Conservation (phyloP, 2,329 filamentous ascomycete genomes). For the Aspergillus novofumigatus region DNA sequence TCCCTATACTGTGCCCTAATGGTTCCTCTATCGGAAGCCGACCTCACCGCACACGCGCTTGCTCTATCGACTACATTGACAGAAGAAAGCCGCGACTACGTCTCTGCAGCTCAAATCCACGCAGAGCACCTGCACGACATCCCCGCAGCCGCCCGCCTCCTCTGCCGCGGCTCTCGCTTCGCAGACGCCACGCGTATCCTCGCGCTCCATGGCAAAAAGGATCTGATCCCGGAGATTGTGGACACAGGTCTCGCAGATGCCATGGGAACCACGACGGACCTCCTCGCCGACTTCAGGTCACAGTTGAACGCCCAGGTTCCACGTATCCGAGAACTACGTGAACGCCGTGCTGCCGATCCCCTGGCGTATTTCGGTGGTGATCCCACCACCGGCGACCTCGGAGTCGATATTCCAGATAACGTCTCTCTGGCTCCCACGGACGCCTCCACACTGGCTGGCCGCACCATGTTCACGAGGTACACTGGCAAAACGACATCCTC, state of each 20-base stretch:
- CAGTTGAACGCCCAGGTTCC: constrained; percentile 84
- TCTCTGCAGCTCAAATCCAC: constrained; percentile 72
- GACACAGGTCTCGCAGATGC: constrained; percentile 78
- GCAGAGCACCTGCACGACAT: constrained; percentile 75
- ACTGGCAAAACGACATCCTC: constrained; percentile 53
- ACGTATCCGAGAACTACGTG: constrained; percentile 74
- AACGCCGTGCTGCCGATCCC: constrained; percentile 78
- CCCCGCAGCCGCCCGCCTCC: constrained; percentile 64
- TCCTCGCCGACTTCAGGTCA: constrained; percentile 85
- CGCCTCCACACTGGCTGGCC: constrained; percentile 68
- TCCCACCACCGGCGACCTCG: constrained; percentile 49
- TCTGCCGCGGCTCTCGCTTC: constrained; percentile 86
- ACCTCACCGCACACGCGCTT: constrained; percentile 65
- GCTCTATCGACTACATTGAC: constrained; percentile 72
- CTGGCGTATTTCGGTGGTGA: constrained; percentile 85
- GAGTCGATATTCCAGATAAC: constrained; percentile 79
- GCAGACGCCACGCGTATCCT: constrained; percentile 81
- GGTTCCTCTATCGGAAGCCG: constrained; percentile 56
- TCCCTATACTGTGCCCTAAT: constrained; percentile 75
- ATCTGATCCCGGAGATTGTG: constrained; percentile 64
- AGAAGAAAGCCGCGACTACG: constrained; percentile 76
- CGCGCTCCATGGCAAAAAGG: constrained; percentile 54
- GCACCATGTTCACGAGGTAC: constrained; percentile 90
- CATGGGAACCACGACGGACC: constrained; percentile 77
- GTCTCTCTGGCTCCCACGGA: constrained; percentile 85